These are phyloP conservation scores for Pontederia crassipes DNA, from an alignment of 176 grass and related monocot species.

Conservation along the genomic window DNA sequence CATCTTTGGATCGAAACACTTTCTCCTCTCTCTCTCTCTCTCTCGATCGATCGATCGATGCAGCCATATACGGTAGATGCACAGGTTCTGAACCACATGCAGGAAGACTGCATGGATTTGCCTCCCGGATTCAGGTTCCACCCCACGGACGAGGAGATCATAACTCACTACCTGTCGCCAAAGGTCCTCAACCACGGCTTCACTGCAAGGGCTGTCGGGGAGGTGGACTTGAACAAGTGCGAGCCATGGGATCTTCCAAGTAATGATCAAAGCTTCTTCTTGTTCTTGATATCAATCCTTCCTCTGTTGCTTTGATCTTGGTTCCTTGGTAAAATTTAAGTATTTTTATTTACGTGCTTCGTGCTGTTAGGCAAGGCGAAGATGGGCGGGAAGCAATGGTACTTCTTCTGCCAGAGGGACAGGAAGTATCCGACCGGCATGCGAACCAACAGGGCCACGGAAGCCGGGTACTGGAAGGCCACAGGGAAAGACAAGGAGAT, in stretches of 20 bases:
- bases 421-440: conserved; percentile 92
- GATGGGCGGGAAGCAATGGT: conserved; percentile 92
- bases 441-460: conserved; percentile 69
- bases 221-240: conserved; percentile 87
- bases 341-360: background rate
- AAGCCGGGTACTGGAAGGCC: conserved; percentile 85
- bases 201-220: conserved; percentile 52
- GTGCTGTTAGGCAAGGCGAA: conserved; percentile 37
- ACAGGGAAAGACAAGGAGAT: conserved; percentile 97
- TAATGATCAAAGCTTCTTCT: background rate
- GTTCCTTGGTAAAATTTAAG: background rate
- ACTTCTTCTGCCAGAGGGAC: conserved; percentile 84
- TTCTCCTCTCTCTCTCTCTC: too few relatives aligned
- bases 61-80: too few relatives aligned
- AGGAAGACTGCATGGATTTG: conserved; percentile 33
- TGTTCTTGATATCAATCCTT: background rate
- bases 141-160: conserved; percentile 88
- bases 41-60: too few relatives aligned
- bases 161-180: conserved; percentile 67
- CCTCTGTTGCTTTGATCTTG: conserved; percentile 2
- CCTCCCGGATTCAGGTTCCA: conserved; percentile 88
- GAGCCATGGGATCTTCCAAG: conserved; percentile 86
- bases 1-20: too few relatives aligned
- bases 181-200: conserved; percentile 45
- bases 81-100: too few relatives aligned